Conservation (phyloP, 2,329 filamentous ascomycete species). For the Sarocladium strictum region DNA sequence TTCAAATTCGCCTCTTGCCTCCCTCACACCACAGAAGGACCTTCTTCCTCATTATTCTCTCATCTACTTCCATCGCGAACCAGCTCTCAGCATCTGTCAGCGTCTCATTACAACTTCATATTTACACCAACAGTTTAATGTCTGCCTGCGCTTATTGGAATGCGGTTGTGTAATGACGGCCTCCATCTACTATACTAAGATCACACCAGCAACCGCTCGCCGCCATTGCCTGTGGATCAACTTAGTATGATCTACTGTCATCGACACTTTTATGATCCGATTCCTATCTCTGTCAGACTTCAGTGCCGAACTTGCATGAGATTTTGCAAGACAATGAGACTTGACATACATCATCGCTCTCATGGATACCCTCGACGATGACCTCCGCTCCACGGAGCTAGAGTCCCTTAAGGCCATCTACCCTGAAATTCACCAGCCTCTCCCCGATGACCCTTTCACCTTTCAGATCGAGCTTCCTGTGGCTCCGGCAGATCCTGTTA, state of each 20-base stretch:
- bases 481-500: constrained; percentile 46
- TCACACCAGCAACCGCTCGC: too few species aligned
- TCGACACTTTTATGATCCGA: not conserved
- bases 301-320: too few species aligned
- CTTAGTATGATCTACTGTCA: too few species aligned
- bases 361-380: constrained; percentile 39
- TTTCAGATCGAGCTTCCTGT: constrained; percentile 55
- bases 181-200: too few species aligned
- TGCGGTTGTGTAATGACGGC: not conserved
- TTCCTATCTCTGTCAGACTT: too few species aligned
- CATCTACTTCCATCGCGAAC: not conserved
- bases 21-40: not conserved
- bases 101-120: too few species aligned
- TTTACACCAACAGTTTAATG: too few species aligned
- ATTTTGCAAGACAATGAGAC: not conserved
- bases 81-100: not conserved
- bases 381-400: constrained; percentile 53
- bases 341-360: constrained; percentile 9
- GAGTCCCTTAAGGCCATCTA: constrained; percentile 58
- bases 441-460: constrained; percentile 35
- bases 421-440: constrained; percentile 49
- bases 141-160: too few species aligned
- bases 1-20: not conserved
- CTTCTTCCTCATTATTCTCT: not conserved
- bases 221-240: too few species aligned